These are phyloP conservation scores for Claviceps sp. DNA, from an alignment of 2,329 filamentous ascomycete species.

Conservation along the genomic window DNA sequence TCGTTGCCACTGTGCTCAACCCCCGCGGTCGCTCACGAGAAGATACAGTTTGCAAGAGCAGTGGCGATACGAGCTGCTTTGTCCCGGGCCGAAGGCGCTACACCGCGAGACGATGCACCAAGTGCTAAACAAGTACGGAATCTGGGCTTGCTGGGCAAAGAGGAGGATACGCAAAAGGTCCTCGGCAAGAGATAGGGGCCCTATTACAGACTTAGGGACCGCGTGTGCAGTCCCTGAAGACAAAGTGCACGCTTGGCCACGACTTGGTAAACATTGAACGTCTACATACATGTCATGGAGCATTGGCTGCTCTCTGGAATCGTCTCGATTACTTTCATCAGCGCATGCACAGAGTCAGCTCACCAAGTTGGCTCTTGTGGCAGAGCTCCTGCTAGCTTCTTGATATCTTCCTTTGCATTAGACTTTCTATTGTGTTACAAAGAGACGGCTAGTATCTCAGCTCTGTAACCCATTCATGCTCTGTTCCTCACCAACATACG, in stretches of 20 bases:
- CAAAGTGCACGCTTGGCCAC: neutral
- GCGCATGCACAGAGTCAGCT: neutral
- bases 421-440: neutral
- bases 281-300: neutral
- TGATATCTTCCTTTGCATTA: neutral
- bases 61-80: conserved; percentile 72
- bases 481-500: neutral
- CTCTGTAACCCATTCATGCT: neutral
- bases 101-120: conserved; percentile 66
- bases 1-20: neutral
- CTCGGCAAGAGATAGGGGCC: conserved; percentile 22
- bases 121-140: conserved; percentile 79
- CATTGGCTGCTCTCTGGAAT: neutral
- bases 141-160: conserved; percentile 69
- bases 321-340: neutral
- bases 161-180: conserved; percentile 61
- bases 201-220: neutral
- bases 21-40: conserved; percentile 8
- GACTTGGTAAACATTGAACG: neutral
- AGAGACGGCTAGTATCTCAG: neutral
- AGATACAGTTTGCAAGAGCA: conserved; percentile 58
- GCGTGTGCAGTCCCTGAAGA: neutral
- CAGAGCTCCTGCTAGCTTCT: neutral
- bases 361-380: neutral
- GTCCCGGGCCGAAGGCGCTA: conserved; percentile 62